Base-by-base conservation (phyloP, 345 rosid species). In the Erysimum cheiranthoides region DNA sequence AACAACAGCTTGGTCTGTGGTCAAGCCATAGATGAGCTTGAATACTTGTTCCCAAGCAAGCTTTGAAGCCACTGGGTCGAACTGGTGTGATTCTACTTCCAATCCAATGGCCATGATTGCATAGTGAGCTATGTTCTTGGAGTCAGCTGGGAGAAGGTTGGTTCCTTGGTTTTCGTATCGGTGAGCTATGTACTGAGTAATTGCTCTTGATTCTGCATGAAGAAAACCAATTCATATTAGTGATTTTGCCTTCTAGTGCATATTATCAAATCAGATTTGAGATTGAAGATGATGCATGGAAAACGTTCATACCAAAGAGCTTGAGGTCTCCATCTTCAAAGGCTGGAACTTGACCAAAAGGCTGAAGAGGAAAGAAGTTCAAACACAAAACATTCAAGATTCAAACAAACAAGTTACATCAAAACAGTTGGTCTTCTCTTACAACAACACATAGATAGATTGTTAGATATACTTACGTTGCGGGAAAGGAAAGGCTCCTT, bases 261-360 rank as follows among this genome's bases (percentile, higher is more conserved):
- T 63, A 45, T 45, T 56, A 5, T 68, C 73, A 69, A 16, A 58
- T 12, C 54, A 43, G 34, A 57, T 12, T 1, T 38, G 30, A 50
- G 42, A 38, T 14, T 39, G 13, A 47, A 57, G 52, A 65, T 8
- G 45, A 31, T 73, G 31, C 71, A 45, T 8, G 31, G 28, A 18
- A 60, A 73, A 51, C 4, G 3, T 17, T 64, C 73, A 73, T 85
- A 93, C 98, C 95, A 13, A 89, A 87, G 40, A 93, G 87, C 83
- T 82, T 83, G 50, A 90, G 66, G 75, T 86, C 93, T 58, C 90
- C 98, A n/a, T 90, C 84, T 78, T 90, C 93, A 25, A 86, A 73
- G 38, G 83, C 91, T 16, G 96, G 98, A 75, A 93, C 84, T 83
- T 83, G 84, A 66, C 97, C 93, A 53, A 89, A 93, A 11, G 95